Evolutionary conservation across 139 green algal genomes (phyloP).

Genomic region (Chlorella sorokiniana): DNA sequence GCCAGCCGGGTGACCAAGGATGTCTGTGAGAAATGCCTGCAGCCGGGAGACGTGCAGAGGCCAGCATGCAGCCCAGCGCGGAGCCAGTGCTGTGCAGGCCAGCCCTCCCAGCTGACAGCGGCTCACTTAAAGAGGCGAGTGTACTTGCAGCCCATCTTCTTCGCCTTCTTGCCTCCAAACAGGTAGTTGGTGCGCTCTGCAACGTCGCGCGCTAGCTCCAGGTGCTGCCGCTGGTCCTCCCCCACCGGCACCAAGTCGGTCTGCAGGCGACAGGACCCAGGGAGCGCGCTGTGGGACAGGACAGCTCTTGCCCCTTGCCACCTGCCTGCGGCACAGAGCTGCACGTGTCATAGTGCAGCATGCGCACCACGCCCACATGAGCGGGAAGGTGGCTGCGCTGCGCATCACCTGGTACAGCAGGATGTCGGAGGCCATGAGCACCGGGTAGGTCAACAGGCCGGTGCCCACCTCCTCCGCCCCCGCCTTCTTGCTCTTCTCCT

Average conservation of each 20-base stretch:
- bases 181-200: conserved; percentile 86
- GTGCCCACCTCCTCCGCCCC: conserved; percentile 70
- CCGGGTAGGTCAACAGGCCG: conserved; percentile 96
- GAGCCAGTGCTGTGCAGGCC: not conserved
- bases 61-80: not conserved
- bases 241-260: conserved; percentile 96
- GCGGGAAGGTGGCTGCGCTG: no score
- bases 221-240: conserved; percentile 98
- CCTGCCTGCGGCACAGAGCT: no score
- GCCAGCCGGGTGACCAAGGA: no score
- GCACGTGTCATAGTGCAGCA: no score
- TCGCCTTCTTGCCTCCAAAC: conserved; percentile 95
- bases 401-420: conserved; percentile 97
- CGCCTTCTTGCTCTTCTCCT: conserved; percentile 93
- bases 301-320: no score
- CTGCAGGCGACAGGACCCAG: conserved; percentile 66
- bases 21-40: no score
- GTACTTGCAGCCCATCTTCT: conserved; percentile 92
- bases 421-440: conserved; percentile 99
- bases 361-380: no score
- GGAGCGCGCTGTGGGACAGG: no score
- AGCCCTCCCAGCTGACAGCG: not conserved
- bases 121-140: conserved; percentile 62
- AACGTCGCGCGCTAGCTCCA: conserved; percentile 69
- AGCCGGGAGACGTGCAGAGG: not conserved